These are phyloP conservation scores for Buddleja alternifolia DNA, from an alignment of 257 asterid species.

Conservation along the genomic window DNA sequence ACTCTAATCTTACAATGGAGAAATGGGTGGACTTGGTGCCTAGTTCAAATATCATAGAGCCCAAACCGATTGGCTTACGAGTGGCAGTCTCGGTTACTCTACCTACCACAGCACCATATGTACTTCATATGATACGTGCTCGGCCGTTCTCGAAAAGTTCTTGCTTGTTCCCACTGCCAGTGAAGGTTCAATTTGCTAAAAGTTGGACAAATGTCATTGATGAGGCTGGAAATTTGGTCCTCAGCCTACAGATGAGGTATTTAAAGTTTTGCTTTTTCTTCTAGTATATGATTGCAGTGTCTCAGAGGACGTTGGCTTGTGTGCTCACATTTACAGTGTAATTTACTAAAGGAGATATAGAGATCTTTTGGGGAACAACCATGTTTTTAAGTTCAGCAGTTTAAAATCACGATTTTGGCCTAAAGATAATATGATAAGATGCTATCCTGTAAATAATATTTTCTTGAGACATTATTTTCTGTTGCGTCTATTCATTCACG, in stretches of 20 bases:
- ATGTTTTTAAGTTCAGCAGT: neutral
- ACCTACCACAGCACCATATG: conserved; percentile 66
- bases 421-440: neutral
- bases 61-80: conserved; percentile 62
- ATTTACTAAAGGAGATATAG: conserved; percentile 8
- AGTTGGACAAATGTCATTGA: conserved; percentile 59
- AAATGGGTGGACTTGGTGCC: conserved; percentile 92
- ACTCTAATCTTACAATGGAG: conserved; percentile 60
- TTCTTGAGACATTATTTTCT: conserved; percentile 4
- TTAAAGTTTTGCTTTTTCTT: conserved; percentile 15
- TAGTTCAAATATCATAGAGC: conserved; percentile 41
- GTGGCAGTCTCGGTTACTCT: conserved; percentile 83
- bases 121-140: conserved; percentile 57
- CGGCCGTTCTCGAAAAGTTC: conserved; percentile 58
- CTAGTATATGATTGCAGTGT: too few species aligned
- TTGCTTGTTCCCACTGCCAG: conserved; percentile 68
- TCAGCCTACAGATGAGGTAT: conserved; percentile 83
- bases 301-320: too few species aligned
- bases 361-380: neutral
- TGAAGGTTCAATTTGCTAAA: conserved; percentile 50
- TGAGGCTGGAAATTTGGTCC: conserved; percentile 66
- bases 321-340: neutral
- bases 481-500: conserved; percentile 1
- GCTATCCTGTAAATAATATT: neutral
- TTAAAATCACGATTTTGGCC: neutral